phyloP scores from a whole-genome alignment of 495 filamentous ascomycete genomes.

The Aspergillus avenaceus region DNA sequence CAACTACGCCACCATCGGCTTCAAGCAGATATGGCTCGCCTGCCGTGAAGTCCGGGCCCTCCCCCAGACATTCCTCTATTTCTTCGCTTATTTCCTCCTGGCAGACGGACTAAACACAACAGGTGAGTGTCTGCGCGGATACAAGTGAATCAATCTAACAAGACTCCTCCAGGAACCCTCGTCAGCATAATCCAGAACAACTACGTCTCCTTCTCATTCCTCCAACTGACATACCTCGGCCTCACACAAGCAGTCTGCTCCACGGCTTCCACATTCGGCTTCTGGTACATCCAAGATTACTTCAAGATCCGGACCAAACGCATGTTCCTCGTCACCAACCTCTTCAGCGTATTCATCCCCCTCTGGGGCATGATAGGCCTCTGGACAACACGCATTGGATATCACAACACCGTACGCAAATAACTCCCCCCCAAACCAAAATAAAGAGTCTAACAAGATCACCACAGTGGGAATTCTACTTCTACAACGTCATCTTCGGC shows the following conservation, averaged over 20 bases:
- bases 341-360: constrained; percentile 46
- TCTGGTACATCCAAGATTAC: constrained; percentile 49
- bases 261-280: constrained; percentile 43
- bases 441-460: not conserved
- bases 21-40: constrained; percentile 45
- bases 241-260: constrained; percentile 43
- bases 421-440: no score
- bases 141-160: no score
- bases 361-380: constrained; percentile 51
- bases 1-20: constrained; percentile 41
- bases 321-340: constrained; percentile 48
- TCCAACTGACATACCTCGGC: constrained; percentile 47
- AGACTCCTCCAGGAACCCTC: constrained; percentile 41
- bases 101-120: constrained; percentile 50
- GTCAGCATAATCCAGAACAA: constrained; percentile 46
- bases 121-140: constrained; percentile 17
- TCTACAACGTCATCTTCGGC: constrained; percentile 48
- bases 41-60: constrained; percentile 37
- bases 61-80: constrained; percentile 44
- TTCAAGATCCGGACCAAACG: constrained; percentile 44
- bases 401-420: constrained; percentile 36
- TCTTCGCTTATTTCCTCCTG: constrained; percentile 45
- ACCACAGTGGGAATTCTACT: constrained; percentile 45
- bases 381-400: constrained; percentile 43
- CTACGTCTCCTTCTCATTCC: constrained; percentile 42